Evolutionary conservation across 345 rosid species (phyloP).

Genomic region (Noccaea caerulescens): DNA sequence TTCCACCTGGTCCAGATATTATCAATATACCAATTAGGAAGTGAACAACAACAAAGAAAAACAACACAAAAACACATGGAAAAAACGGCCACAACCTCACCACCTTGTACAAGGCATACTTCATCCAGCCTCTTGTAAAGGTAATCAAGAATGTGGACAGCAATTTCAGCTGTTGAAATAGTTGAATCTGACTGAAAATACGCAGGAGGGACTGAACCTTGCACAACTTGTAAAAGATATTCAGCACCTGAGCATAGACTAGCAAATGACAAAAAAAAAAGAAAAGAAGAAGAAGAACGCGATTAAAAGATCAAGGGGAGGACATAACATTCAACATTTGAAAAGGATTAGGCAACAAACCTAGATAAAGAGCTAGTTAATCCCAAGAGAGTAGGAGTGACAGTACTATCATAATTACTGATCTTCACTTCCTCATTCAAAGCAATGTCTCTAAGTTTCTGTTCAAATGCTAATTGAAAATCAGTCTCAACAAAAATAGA

Average conservation of each 20-base stretch:
- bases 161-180: slow-evolving; percentile 63
- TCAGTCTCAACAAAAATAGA: slow-evolving; percentile 28
- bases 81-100: slow-evolving; percentile 70
- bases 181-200: slow-evolving; percentile 58
- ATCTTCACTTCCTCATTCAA: slow-evolving; percentile 80
- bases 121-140: slow-evolving; percentile 80
- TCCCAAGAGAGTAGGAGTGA: slow-evolving; percentile 81
- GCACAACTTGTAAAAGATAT: slow-evolving; percentile 61
- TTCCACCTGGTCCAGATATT: slow-evolving; percentile 70
- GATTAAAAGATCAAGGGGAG: slow-evolving; percentile 2
- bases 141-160: slow-evolving; percentile 74
- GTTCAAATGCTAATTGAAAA: slow-evolving; percentile 34
- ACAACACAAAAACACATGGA: slow-evolving; percentile 13
- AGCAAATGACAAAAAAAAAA: no score
- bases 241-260: slow-evolving; percentile 45
- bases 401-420: slow-evolving; percentile 44
- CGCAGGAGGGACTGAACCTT: slow-evolving; percentile 65
- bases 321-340: neutral
- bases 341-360: slow-evolving; percentile 41
- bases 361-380: slow-evolving; percentile 74
- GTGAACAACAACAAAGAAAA: slow-evolving; percentile 19
- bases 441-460: slow-evolving; percentile 82
- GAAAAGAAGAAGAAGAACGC: neutral
- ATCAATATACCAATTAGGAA: slow-evolving; percentile 22
- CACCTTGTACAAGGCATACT: slow-evolving; percentile 84